Base-by-base conservation (phyloP, 2,329 filamentous ascomycete genomes). In the Xylariaceae sp. region DNA sequence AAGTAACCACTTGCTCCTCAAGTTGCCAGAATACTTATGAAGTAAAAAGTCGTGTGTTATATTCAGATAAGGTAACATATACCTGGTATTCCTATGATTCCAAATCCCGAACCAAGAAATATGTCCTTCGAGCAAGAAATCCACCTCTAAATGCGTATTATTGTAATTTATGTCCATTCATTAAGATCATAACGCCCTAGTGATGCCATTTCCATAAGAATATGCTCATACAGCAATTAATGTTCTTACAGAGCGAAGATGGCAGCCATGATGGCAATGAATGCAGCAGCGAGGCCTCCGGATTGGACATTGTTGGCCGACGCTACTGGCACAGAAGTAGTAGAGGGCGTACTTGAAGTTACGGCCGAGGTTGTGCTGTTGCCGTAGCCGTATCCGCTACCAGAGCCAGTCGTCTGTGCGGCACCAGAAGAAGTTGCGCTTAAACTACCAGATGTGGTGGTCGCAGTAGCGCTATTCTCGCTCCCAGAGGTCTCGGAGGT, bases 201-300 rank as follows among this genome's bases (percentile, higher is more conserved):
- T 4, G 7, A 38, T 38, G 9, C 34, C 13, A 14, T 38, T 38
- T 38, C 34, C 34, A 38, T 5, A 28, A 28, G 22, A 9, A 38
- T 38, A 16, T 16, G 34, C 9, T 16, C 34, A 16, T 38, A 16
- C 34, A 38, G 10, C 13, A 16, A 4, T 5, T 3, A 5, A 16
- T 13, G 34, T 13, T 9, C 48, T 67, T 64, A 71, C 51, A 70
- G 53, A 45, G 63, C 61, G 45, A 70, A 61, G 38, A 71, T 62
- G 18, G 63, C 67, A 13, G 55, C 61, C 57, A 70, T 59, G 40
- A 66, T 55, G 33, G 63, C 67, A 28, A 59, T 59, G 45, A 70
- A 60, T 31, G 62, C 64, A 19, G 62, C 69, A 4, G 58, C 62
- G 22, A 69, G 50, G n/a, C 65, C 68, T 48, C 62, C 62, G 14